Base-by-base conservation (phyloP, 176 grass and related monocot genomes). In the Raddia distichophylla region DNA sequence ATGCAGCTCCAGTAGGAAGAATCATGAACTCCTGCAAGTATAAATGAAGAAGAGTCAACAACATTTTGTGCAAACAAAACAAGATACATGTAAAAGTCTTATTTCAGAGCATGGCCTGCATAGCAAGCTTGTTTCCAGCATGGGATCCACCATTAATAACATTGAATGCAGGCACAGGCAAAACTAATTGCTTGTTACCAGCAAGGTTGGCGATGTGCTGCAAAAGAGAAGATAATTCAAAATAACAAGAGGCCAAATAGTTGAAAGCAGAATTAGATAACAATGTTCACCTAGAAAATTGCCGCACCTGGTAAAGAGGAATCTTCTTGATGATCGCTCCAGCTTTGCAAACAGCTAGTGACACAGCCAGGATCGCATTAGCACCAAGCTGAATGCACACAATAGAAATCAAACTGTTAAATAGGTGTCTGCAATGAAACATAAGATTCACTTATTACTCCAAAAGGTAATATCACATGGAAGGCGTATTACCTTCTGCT, bases 71-170 rank as follows among this genome's bases (percentile, higher is more conserved):
- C 15, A 69, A 18, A 60, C 2, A 45, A 8, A 19, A 67, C 4
- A 59, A 52, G 7, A 0, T 6, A 77, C 20, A 62, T 18, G 5
- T 11, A 12, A 18, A 51, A 20, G 20, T 72, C 8, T 58, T 19
- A 60, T 46, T 37, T 75, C 32, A 48, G 59, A 57, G 10, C 37
- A 78, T 67, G 83, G 77, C 94, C 90, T 97, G 94, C 94, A 97
- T 97, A 34, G 94, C 94, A 67, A 97, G 94, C 77, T 97, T 97
- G 88, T 97, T 97, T 81, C 94, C 94, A 60, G 94, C 94, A 87
- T 97, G 94, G 2, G 92, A 97, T 65, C 94, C 94, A 55, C 94
- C 94, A 62, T 97, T 97, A 16, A 97, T 97, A 17, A 94, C 94
- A 87, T 97, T 97, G 63, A 97, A 97, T 33, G 94, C 94, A 74